Percentiles rank a stretch among this genome's conserved stretches.
phyloP scores from a whole-genome alignment of 306 rosid species.

The Gillenia trifoliata region DNA sequence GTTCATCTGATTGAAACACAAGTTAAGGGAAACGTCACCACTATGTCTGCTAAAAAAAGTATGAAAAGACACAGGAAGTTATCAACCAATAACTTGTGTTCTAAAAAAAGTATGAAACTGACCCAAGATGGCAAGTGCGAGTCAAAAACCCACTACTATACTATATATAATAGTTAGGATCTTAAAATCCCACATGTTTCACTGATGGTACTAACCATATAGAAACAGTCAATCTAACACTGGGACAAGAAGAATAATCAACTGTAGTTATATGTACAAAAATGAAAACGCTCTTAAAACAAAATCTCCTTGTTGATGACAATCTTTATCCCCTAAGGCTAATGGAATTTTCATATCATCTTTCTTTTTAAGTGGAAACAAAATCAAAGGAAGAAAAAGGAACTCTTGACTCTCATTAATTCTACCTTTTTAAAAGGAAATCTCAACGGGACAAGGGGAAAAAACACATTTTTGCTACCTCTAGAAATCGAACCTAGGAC shows the following conservation, averaged over 20 bases:
- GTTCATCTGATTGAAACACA: conserved; percentile 53
- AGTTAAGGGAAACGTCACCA: background rate
- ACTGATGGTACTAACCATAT: background rate
- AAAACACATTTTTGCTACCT: too few relatives aligned
- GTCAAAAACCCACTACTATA: background rate
- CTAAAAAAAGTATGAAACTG: background rate
- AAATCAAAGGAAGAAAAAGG: too few relatives aligned
- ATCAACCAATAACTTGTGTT: background rate
- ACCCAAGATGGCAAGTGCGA: background rate
- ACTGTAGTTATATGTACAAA: background rate
- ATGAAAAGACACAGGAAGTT: background rate
- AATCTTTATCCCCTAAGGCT: too few relatives aligned
- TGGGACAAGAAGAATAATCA: background rate
- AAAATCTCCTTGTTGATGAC: too few relatives aligned
- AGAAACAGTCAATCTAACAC: background rate
- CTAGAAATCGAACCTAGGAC: too few relatives aligned
- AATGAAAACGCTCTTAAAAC: background rate
- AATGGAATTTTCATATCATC: too few relatives aligned
- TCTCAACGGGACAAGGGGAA: too few relatives aligned
- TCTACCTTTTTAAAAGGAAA: too few relatives aligned
- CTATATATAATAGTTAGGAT: background rate
- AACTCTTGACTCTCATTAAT: too few relatives aligned
- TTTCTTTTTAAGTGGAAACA: too few relatives aligned
- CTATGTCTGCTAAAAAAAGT: background rate
- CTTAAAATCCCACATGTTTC: background rate